Evolutionary conservation across 306 rosid genomes (phyloP).

Genomic region (Casuarina glauca): DNA sequence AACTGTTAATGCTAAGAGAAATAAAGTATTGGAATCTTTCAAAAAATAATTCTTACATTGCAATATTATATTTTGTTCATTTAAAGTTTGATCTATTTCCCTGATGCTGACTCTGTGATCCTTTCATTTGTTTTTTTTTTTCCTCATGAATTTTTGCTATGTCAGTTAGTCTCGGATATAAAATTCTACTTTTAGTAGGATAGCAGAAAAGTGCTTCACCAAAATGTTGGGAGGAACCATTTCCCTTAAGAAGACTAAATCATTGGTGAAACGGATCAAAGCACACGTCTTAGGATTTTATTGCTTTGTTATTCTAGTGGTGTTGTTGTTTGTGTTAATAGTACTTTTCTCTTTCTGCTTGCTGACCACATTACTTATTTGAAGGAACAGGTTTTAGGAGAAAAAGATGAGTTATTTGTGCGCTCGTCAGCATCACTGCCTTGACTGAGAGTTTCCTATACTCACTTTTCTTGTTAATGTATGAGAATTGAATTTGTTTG

Average conservation of each 20-base stretch:
- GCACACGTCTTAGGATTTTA: neutral
- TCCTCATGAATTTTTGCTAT: neutral
- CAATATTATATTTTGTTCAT: neutral
- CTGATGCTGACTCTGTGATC: too few relatives aligned
- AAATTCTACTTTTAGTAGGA: neutral
- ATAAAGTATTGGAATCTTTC: neutral
- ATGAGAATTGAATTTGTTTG: neutral
- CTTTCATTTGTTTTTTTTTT: neutral
- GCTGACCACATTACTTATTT: neutral
- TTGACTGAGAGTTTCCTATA: neutral
- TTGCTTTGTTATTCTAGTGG: neutral
- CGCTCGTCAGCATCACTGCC: neutral
- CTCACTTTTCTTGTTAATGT: neutral
- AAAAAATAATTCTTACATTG: neutral
- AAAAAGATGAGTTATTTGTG: neutral
- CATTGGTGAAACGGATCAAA: neutral
- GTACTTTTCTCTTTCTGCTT: neutral
- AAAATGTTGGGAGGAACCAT: neutral
- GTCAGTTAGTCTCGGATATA: neutral
- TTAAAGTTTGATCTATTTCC: neutral
- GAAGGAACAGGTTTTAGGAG: neutral
- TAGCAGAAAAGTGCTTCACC: neutral
- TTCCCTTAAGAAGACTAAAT: neutral
- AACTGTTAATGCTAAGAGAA: neutral
- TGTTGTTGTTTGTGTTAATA: neutral